These are phyloP conservation scores for Russula earlei DNA, from an alignment of 768 basidiomycete genomes.

Conservation along the genomic window DNA sequence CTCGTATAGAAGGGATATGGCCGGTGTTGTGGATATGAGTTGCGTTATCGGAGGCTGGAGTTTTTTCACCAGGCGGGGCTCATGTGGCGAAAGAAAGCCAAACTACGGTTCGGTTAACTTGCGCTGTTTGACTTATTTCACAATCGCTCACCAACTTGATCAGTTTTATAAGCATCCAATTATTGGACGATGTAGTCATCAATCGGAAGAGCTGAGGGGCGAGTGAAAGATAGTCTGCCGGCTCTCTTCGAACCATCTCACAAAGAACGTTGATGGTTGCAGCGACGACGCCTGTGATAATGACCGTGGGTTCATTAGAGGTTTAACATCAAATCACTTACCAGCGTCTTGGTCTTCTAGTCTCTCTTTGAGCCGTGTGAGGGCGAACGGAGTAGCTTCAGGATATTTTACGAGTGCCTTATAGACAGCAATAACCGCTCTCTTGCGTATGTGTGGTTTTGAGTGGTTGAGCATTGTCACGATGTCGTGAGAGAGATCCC, in stretches of 20 bases:
- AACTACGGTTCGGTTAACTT: constrained; percentile 47
- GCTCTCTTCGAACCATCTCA: constrained; percentile 76
- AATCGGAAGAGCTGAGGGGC: constrained; percentile 92
- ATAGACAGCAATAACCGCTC: constrained; percentile 78
- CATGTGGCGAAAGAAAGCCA: constrained; percentile 82
- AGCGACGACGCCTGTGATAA: constrained; percentile 68
- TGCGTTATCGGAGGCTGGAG: constrained; percentile 90
- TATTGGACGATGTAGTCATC: constrained; percentile 88
- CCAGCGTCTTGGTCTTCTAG: constrained; percentile 71
- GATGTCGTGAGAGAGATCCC: constrained; percentile 81
- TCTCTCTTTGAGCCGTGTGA: constrained; percentile 66
- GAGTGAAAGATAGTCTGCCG: constrained; percentile 70
- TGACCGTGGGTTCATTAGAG: background rate
- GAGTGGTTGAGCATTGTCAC: constrained; percentile 86
- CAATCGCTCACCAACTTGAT: constrained; percentile 70
- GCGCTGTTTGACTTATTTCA: background rate
- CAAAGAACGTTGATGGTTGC: constrained; percentile 92
- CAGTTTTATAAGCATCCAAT: constrained; percentile 99
- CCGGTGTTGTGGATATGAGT: constrained; percentile 89
- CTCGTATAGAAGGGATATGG: constrained; percentile 93
- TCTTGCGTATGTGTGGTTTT: constrained; percentile 77
- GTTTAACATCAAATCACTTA: constrained; percentile 25
- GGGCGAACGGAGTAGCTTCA: constrained; percentile 56
- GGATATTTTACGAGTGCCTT: constrained; percentile 77
- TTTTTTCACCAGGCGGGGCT: constrained; percentile 91